Evolutionary conservation across 2,329 filamentous ascomycete species (phyloP).

Genomic region (Aspergillus fijiensis): DNA sequence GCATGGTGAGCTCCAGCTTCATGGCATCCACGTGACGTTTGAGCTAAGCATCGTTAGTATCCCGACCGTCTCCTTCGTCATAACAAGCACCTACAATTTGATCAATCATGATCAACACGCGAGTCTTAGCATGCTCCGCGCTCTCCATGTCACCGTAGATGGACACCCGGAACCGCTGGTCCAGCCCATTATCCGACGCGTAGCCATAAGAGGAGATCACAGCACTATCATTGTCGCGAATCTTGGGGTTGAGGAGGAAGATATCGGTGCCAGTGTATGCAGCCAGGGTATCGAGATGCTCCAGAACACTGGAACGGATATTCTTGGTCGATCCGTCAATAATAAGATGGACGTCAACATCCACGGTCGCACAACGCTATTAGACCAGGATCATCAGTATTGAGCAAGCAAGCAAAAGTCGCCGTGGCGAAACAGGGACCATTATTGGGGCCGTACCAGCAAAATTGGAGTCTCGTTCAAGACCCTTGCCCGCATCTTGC

Average conservation of each 20-base stretch:
- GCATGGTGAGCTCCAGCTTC: slow-evolving; percentile 80
- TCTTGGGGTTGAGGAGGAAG: slow-evolving; percentile 88
- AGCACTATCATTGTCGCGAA: slow-evolving; percentile 73
- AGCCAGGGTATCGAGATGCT: slow-evolving; percentile 83
- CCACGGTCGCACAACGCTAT: slow-evolving; percentile 88
- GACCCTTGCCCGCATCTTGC: slow-evolving; percentile 85
- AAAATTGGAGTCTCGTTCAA: slow-evolving; percentile 89
- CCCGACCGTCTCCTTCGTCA: slow-evolving; percentile 1
- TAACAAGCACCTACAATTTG: slow-evolving; percentile 64
- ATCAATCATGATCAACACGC: slow-evolving; percentile 95
- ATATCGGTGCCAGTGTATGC: slow-evolving; percentile 92
- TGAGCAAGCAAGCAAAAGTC: slow-evolving; percentile 22
- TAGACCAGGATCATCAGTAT: slow-evolving; percentile 6
- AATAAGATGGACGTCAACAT: slow-evolving; percentile 88
- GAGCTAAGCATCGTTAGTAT: slow-evolving; percentile 39
- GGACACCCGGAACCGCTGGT: slow-evolving; percentile 86
- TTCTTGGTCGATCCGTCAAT: slow-evolving; percentile 69
- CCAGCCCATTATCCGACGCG: slow-evolving; percentile 74
- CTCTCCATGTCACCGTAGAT: slow-evolving; percentile 96
- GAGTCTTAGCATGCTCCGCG: slow-evolving; percentile 93
- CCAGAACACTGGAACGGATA: slow-evolving; percentile 72
- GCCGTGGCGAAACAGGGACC: slow-evolving; percentile 13
- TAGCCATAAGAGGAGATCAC: slow-evolving; percentile 72
- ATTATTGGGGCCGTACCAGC: slow-evolving; percentile 62
- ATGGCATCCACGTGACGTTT: slow-evolving; percentile 69